These are phyloP conservation scores for Fusarium nanum DNA, from an alignment of 2,329 filamentous ascomycete genomes.

Conservation along the genomic window DNA sequence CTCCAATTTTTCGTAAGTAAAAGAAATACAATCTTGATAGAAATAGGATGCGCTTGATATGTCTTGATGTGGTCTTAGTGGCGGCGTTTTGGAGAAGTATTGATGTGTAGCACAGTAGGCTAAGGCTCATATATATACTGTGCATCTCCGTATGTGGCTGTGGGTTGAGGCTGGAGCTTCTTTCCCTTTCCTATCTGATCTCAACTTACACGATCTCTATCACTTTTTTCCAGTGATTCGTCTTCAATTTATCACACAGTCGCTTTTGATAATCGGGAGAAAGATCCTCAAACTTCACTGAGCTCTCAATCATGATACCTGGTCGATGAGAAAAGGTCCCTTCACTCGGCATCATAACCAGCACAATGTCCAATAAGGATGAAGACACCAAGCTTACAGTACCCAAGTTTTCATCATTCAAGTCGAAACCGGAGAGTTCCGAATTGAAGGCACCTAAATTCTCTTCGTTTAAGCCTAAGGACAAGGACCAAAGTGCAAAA, in stretches of 20 bases:
- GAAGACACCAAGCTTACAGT: constrained; percentile 51
- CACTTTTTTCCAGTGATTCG: not conserved
- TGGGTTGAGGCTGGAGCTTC: constrained; percentile 4
- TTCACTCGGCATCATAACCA: not conserved
- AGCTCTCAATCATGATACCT: not conserved
- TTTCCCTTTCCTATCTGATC: not conserved
- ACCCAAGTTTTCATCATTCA: constrained; percentile 81
- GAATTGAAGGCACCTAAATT: constrained; percentile 69
- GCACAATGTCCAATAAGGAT: constrained; percentile 47
- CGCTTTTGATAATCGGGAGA: not conserved
- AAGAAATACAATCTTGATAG: not conserved
- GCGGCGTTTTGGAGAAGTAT: not conserved
- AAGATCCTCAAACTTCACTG: not conserved
- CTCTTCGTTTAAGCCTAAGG: constrained; percentile 72
- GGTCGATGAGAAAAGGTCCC: constrained; percentile 23
- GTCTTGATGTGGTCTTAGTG: not conserved
- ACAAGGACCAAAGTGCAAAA: constrained; percentile 47
- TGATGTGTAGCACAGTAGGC: not conserved
- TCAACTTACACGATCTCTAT: constrained; percentile 20
- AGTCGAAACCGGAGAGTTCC: constrained; percentile 49
- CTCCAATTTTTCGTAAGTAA: not conserved
- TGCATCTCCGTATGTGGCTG: constrained; percentile 18
- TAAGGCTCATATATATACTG: not conserved
- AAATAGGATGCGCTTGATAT: not conserved
- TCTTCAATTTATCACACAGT: not conserved